phyloP scores from a whole-genome alignment of 1,284 basidiomycete genomes.

The Termitomyces sp. region DNA sequence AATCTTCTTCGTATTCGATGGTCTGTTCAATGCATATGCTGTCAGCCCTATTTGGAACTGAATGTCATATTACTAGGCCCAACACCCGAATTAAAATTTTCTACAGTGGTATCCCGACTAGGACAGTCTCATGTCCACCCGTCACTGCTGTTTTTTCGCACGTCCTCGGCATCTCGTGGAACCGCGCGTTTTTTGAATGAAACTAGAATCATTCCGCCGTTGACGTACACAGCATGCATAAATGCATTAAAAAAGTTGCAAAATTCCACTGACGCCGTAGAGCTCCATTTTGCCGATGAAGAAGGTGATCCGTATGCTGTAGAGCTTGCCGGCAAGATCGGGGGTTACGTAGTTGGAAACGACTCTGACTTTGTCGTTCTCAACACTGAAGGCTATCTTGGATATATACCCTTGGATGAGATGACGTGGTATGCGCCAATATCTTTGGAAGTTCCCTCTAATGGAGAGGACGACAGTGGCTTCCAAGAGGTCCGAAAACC shows the following conservation, averaged over 20 bases:
- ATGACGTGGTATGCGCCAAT: slow-evolving; percentile 60
- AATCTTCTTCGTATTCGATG: slow-evolving; percentile 89
- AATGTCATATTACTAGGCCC: slow-evolving; percentile 46
- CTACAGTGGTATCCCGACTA: slow-evolving; percentile 59
- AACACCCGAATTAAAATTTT: slow-evolving; percentile 69
- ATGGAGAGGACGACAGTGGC: slow-evolving; percentile 42
- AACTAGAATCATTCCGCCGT: slow-evolving; percentile 72
- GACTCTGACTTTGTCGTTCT: slow-evolving; percentile 84
- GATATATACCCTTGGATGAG: slow-evolving; percentile 79
- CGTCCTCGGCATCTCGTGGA: slow-evolving; percentile 66
- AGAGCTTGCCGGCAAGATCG: slow-evolving; percentile 69
- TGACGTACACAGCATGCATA: slow-evolving; percentile 59
- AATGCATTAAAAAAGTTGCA: slow-evolving; percentile 48
- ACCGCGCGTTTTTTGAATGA: slow-evolving; percentile 68
- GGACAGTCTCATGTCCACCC: slow-evolving; percentile 56
- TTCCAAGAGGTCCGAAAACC: slow-evolving; percentile 54
- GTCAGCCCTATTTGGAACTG: slow-evolving; percentile 21
- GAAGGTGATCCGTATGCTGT: slow-evolving; percentile 88
- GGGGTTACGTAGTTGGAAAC: slow-evolving; percentile 71
- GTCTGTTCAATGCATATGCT: slow-evolving; percentile 46
- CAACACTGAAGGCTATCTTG: slow-evolving; percentile 65
- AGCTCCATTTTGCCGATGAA: slow-evolving; percentile 72
- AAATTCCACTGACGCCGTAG: slow-evolving; percentile 32
- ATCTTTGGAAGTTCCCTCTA: slow-evolving; percentile 26
- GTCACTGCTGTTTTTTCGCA: slow-evolving; percentile 79